phyloP scores from a whole-genome alignment of 768 basidiomycete genomes.

The Pleurotus eryngii region DNA sequence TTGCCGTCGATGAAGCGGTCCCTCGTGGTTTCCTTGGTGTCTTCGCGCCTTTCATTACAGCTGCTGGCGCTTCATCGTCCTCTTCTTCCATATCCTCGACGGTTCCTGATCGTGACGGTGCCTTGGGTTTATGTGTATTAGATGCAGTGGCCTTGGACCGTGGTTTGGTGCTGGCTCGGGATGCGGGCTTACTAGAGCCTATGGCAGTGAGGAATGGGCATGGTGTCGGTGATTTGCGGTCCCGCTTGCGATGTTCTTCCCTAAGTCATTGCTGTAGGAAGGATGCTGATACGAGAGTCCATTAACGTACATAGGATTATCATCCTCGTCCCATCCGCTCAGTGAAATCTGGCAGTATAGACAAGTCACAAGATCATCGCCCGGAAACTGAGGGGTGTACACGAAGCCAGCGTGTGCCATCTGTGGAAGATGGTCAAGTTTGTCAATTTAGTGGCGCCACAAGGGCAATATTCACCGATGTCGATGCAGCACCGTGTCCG shows the following conservation, averaged over 20 bases:
- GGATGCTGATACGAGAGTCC: neutral
- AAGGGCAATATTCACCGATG: conserved; percentile 43
- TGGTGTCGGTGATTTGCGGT: conserved; percentile 39
- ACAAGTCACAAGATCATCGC: conserved; percentile 82
- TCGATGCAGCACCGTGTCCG: conserved; percentile 68
- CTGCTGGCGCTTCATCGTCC: neutral
- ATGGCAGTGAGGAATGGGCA: conserved; percentile 39
- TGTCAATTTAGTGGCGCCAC: too few relatives aligned
- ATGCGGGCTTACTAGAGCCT: conserved; percentile 10
- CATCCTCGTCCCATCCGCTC: conserved; percentile 82
- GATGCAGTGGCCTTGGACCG: neutral
- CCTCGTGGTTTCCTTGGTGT: conserved; percentile 1
- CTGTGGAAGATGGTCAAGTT: conserved; percentile 31
- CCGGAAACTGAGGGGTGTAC: conserved; percentile 62
- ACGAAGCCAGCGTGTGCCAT: conserved; percentile 91
- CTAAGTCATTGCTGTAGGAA: conserved; percentile 29
- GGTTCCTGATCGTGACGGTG: conserved; percentile 6
- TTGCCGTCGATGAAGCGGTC: neutral
- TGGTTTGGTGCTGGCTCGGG: conserved; percentile 9
- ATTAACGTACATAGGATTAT: conserved; percentile 77
- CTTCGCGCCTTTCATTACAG: conserved; percentile 6
- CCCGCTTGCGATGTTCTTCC: conserved; percentile 73
- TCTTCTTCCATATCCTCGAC: neutral
- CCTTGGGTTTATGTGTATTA: conserved; percentile 1
- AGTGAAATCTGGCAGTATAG: conserved; percentile 79